Percentiles rank a stretch among this genome's conserved stretches.
These are phyloP conservation scores for Nemania serpens DNA, from an alignment of 2,329 filamentous ascomycete genomes.

Conservation along the genomic window DNA sequence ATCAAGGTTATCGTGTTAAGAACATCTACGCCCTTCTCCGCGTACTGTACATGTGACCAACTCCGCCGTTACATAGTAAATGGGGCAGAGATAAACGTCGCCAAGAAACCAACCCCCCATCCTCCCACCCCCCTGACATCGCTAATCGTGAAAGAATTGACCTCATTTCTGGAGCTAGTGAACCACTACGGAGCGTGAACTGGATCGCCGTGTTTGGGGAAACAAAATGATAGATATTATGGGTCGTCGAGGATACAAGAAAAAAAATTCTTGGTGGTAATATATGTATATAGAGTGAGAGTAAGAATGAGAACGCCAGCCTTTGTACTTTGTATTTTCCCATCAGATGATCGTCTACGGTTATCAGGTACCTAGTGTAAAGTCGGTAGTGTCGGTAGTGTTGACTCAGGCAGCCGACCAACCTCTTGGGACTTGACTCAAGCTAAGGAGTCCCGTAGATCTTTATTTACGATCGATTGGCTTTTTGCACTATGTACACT, in stretches of 20 bases:
- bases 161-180: slow-evolving; percentile 10
- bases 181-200: neutral
- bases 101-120: too few relatives aligned
- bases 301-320: neutral
- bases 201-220: neutral
- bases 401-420: slow-evolving; percentile 19
- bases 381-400: neutral
- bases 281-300: neutral
- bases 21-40: neutral
- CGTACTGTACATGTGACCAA: slow-evolving; percentile 19
- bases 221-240: neutral
- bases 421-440: slow-evolving; percentile 19
- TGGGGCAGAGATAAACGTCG: neutral
- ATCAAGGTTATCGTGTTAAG: slow-evolving; percentile 9
- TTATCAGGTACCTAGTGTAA: neutral
- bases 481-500: neutral
- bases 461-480: slow-evolving; percentile 29
- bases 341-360: slow-evolving; percentile 3
- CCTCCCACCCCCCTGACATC: slow-evolving; percentile 7
- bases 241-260: neutral
- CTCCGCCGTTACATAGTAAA: slow-evolving; percentile 2
- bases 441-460: slow-evolving; percentile 23
- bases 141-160: slow-evolving; percentile 23
- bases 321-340: neutral
- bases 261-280: too few relatives aligned